Conservation (phyloP, 2,329 filamentous ascomycete species). For the Monascus ruber region DNA sequence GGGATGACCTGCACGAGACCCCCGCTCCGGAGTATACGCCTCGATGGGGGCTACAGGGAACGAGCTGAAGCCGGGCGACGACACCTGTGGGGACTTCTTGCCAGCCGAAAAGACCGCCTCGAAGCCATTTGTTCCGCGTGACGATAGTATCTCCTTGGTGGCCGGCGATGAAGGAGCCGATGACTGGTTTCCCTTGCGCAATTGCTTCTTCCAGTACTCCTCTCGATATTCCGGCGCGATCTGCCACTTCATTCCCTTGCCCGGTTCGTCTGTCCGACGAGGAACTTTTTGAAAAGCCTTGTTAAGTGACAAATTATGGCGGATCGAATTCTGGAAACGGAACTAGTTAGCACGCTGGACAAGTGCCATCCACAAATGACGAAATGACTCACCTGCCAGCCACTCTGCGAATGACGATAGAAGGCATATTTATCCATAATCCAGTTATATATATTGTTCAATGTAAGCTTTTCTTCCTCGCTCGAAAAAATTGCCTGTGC, state of each 20-base stretch:
- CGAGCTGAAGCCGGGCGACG: slow-evolving; percentile 31
- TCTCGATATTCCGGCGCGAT: slow-evolving; percentile 74
- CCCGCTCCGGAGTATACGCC: slow-evolving; percentile 38
- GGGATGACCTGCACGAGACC: slow-evolving; percentile 24
- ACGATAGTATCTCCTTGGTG: slow-evolving; percentile 31
- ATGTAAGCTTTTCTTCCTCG: slow-evolving; percentile 74
- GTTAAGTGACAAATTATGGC: slow-evolving; percentile 90
- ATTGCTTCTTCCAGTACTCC: slow-evolving; percentile 67
- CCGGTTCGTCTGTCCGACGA: slow-evolving; percentile 83
- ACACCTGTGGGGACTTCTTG: slow-evolving; percentile 27
- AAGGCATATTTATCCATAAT: slow-evolving; percentile 89
- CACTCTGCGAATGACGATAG: slow-evolving; percentile 72
- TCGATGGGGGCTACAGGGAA: slow-evolving; percentile 32
- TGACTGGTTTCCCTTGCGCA: slow-evolving; percentile 32
- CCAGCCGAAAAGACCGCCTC: slow-evolving; percentile 30
- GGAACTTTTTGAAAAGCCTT: slow-evolving; percentile 92
- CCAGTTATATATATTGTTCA: slow-evolving; percentile 87
- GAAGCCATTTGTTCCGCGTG: slow-evolving; percentile 25
- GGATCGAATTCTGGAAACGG: slow-evolving; percentile 69
- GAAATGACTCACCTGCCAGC: slow-evolving; percentile 67
- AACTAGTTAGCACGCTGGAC: slow-evolving; percentile 1
- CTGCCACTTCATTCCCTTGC: slow-evolving; percentile 99
- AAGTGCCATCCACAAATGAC: neutral
- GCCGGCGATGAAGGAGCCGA: slow-evolving; percentile 37
- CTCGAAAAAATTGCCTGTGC: slow-evolving; percentile 88